Conservation (phyloP, 2,329 filamentous ascomycete genomes). For the Fusarium staphyleae region DNA sequence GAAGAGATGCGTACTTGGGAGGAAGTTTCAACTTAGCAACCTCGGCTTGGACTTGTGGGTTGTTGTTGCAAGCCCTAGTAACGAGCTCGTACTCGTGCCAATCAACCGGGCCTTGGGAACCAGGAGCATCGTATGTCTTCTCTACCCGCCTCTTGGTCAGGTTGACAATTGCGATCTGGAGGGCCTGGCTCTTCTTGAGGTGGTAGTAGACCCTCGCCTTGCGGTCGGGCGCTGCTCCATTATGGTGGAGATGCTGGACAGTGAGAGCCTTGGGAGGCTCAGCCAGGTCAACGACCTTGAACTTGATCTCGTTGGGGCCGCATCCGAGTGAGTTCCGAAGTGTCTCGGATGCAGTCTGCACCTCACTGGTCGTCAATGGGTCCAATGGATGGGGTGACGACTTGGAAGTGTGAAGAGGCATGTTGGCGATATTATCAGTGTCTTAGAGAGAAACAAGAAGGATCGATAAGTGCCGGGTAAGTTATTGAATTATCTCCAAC, state of each 20-base stretch:
- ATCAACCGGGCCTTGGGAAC: slow-evolving; percentile 18
- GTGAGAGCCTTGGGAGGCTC: slow-evolving; percentile 12
- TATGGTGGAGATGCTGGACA: slow-evolving; percentile 7
- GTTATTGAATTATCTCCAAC: not conserved
- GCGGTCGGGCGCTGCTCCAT: slow-evolving; percentile 9
- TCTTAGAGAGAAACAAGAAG: too few species aligned
- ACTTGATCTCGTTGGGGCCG: slow-evolving; percentile 3
- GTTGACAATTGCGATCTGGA: slow-evolving; percentile 15
- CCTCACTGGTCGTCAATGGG: slow-evolving; percentile 14
- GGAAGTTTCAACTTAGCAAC: slow-evolving; percentile 28
- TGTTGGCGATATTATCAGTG: not conserved
- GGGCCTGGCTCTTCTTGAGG: slow-evolving; percentile 8
- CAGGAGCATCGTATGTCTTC: slow-evolving; percentile 2
- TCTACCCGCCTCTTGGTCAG: slow-evolving; percentile 5
- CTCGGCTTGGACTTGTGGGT: slow-evolving; percentile 23
- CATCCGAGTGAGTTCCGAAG: not conserved
- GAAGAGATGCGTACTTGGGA: slow-evolving; percentile 1
- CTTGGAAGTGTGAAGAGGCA: slow-evolving; percentile 5
- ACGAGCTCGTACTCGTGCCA: slow-evolving; percentile 19
- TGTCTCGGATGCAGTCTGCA: slow-evolving; percentile 1
- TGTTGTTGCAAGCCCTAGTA: slow-evolving; percentile 5
- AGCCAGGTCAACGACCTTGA: slow-evolving; percentile 18
- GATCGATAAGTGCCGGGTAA: not conserved
- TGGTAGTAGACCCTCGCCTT: slow-evolving; percentile 18
- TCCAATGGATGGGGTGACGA: slow-evolving; percentile 15